Evolutionary conservation across 805 yeast genomes (phyloP), one percentile per base, ranked within the genome.

Genomic region (Tetrapisispora iriomotensis): DNA sequence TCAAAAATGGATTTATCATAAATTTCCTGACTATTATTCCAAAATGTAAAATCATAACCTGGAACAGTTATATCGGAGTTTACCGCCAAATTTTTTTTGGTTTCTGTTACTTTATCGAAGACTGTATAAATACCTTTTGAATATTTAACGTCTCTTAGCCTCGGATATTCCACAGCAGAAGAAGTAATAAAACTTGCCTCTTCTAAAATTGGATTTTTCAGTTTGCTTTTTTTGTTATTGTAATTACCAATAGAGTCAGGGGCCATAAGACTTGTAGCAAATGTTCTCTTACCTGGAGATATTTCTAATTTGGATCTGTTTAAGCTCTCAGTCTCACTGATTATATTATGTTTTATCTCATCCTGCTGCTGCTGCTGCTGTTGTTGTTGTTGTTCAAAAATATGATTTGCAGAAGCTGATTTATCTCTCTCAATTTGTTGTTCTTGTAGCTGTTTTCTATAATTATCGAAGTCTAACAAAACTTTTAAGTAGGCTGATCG

Each of bases 401-500:
- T 36, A 18, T 36, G 39, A 29, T 36, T 36, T 21, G 6, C 8
- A 3, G 6, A 23, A 22, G 4, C 18, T n/a, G 26, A 3, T 13
- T 26, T 6, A 5, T 20, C 19, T 21, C 13, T 28, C 18, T 14
- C 15, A 12, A 32, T 27, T 15, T 25, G 21, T 23, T n/a, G 19
- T 18, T 26, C 24, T 27, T 4, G n/a, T n/a, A 30, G 3, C 20
- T 31, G 4, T 14, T 40, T 32, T 24, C 43, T 38, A 35, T 46
- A 44, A 13, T 29, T 27, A 36, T 65, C 65, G 42, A 56, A 61
- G 1, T 57, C 55, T 18, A 46, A 42, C 23, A 75, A 45, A 14
- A 70, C 61, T 43, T 71, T 68, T 42, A 68, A 67, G 50, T 79
- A 79, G 1, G 82, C 73, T 1, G 74, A 58, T 50, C 79, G 75